These are phyloP conservation scores for Geranium rotundifolium DNA, from an alignment of 345 rosid species.

Conservation along the genomic window DNA sequence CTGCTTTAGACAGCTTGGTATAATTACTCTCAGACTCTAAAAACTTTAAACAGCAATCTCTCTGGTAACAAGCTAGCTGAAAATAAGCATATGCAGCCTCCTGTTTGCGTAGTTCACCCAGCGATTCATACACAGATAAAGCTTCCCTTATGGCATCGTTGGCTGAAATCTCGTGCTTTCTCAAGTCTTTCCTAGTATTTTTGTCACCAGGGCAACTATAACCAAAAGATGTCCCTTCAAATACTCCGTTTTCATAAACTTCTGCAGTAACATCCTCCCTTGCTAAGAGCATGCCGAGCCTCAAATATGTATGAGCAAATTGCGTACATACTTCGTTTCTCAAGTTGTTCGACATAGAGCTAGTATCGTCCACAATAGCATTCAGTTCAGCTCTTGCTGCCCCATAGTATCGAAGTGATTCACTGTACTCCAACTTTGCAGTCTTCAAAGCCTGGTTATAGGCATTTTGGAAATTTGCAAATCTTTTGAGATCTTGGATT, in stretches of 20 bases:
- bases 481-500: slow-evolving; percentile 41
- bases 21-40: slow-evolving; percentile 33
- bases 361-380: slow-evolving; percentile 22
- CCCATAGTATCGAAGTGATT: slow-evolving; percentile 62
- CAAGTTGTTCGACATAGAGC: slow-evolving; percentile 31
- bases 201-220: slow-evolving; percentile 11
- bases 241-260: slow-evolving; percentile 36
- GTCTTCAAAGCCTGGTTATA: slow-evolving; percentile 52
- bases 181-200: slow-evolving; percentile 27
- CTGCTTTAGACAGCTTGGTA: slow-evolving; percentile 32
- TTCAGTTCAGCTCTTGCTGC: slow-evolving; percentile 65
- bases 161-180: slow-evolving; percentile 63
- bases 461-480: slow-evolving; percentile 29
- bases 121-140: slow-evolving; percentile 63
- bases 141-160: slow-evolving; percentile 91
- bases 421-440: slow-evolving; percentile 60
- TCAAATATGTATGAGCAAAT: slow-evolving; percentile 72
- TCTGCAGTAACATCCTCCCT: slow-evolving; percentile 49
- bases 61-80: slow-evolving; percentile 84
- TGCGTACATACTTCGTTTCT: slow-evolving; percentile 72
- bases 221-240: slow-evolving; percentile 20
- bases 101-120: slow-evolving; percentile 71
- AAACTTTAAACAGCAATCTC: slow-evolving; percentile 63
- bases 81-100: slow-evolving; percentile 78
- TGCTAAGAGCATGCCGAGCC: slow-evolving; percentile 86